A percentile compares a stretch with the other conserved stretches of the same genome.
phyloP scores from a whole-genome alignment of 2,329 filamentous ascomycete genomes.

The Xylaria sp. region DNA sequence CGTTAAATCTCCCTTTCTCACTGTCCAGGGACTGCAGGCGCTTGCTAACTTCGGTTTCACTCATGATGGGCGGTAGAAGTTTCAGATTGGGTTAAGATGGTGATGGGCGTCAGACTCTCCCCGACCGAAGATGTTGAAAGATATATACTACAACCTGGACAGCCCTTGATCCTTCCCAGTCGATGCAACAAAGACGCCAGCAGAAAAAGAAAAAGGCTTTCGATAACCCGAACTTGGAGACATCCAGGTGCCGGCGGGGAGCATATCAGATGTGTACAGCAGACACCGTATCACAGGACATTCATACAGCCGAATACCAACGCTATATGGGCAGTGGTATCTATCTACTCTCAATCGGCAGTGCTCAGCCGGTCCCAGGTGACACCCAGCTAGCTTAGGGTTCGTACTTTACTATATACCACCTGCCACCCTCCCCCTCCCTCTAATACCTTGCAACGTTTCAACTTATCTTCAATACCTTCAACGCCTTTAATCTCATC shows the following conservation, averaged over 20 bases:
- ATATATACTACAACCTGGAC: not conserved
- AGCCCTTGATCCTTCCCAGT: not conserved
- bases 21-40: not conserved
- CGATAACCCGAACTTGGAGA: not conserved
- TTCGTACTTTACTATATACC: no score
- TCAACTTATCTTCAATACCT: no score
- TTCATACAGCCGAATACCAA: not conserved
- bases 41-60: constrained; percentile 2
- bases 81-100: not conserved
- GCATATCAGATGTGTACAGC: not conserved
- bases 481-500: no score
- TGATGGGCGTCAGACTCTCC: not conserved
- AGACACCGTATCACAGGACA: not conserved
- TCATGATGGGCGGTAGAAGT: constrained; percentile 1
- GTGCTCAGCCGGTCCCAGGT: no score
- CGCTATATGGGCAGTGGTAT: no score
- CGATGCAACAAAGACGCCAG: not conserved
- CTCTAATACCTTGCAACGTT: no score
- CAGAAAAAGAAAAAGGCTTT: not conserved
- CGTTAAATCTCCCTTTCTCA: constrained; percentile 1
- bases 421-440: no score
- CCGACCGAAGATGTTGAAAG: not conserved
- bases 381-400: no score
- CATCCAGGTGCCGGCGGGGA: not conserved
- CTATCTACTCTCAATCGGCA: no score